Evolutionary conservation across 2,329 filamentous ascomycete genomes (phyloP).

Genomic region (Fusarium verrucosum): DNA sequence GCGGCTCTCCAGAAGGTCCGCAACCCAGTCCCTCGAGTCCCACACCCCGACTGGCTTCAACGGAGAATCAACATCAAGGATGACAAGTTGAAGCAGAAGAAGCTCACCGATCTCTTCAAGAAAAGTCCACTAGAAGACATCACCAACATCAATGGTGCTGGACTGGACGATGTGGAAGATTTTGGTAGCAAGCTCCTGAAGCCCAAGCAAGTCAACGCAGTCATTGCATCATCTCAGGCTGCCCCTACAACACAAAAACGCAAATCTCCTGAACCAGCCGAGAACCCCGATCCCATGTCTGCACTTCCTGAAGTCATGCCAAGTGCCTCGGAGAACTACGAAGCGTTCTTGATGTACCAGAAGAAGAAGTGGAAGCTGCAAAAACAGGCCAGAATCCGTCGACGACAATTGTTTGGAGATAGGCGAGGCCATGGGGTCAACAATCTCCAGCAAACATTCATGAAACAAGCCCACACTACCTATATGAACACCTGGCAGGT

Average conservation of each 20-base stretch:
- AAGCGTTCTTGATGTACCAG: conserved; percentile 89
- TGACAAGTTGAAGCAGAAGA: conserved; percentile 97
- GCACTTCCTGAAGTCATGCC: conserved; percentile 86
- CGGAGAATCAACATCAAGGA: conserved; percentile 94
- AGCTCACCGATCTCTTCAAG: conserved; percentile 86
- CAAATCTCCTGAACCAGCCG: conserved; percentile 75
- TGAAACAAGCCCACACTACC: conserved; percentile 88
- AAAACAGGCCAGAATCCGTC: conserved; percentile 83
- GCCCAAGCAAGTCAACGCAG: conserved; percentile 65
- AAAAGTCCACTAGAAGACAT: conserved; percentile 78
- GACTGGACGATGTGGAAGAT: conserved; percentile 79
- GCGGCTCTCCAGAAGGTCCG: conserved; percentile 93
- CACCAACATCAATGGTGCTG: conserved; percentile 67
- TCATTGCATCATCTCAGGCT: conserved; percentile 65
- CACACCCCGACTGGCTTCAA: conserved; percentile 97
- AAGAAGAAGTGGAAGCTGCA: conserved; percentile 99
- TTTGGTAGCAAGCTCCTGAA: conserved; percentile 76
- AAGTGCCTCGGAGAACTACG: conserved; percentile 84
- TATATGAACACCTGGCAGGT: conserved; percentile 97
- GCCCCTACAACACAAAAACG: conserved; percentile 67
- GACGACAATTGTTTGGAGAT: conserved; percentile 93
- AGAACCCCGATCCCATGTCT: conserved; percentile 80
- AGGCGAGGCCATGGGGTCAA: conserved; percentile 62
- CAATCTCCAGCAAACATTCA: conserved; percentile 76
- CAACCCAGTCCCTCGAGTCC: conserved; percentile 92